Conservation (phyloP, 2,329 filamentous ascomycete species). For the Achaetomium macrosporum region DNA sequence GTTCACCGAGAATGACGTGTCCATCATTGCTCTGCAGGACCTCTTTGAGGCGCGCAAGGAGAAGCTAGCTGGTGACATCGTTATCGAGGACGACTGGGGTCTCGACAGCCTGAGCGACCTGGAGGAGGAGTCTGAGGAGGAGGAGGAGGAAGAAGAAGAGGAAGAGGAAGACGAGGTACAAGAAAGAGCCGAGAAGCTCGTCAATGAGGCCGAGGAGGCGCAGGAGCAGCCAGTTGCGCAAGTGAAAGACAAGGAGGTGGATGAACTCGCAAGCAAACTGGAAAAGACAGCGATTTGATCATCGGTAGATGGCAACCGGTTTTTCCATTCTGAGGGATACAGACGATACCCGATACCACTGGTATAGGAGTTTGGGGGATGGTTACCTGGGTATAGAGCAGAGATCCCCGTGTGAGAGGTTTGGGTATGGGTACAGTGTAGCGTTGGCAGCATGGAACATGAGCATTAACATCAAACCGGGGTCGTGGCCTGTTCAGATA, state of each 20-base stretch:
- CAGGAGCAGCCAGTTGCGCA: constrained; percentile 69
- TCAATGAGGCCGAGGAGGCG: constrained; percentile 64
- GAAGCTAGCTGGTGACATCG: constrained; percentile 55
- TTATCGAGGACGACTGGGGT: constrained; percentile 77
- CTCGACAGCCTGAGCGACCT: constrained; percentile 83
- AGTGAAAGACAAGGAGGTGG: constrained; percentile 69
- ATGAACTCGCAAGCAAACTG: constrained; percentile 69
- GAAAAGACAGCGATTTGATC: constrained; percentile 58
- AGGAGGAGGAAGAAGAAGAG: constrained; percentile 63
- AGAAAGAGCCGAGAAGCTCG: constrained; percentile 61
- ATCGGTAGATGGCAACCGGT: background rate
- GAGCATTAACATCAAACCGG: background rate
- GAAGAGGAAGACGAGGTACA: constrained; percentile 53
- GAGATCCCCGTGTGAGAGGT: too few relatives aligned
- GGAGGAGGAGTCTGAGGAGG: constrained; percentile 66
- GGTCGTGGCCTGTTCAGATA: too few relatives aligned
- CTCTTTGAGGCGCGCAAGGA: constrained; percentile 75
- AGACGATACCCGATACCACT: constrained; percentile 24
- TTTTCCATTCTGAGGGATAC: constrained; percentile 6
- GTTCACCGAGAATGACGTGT: constrained; percentile 78
- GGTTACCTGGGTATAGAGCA: constrained; percentile 9
- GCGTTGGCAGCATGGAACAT: background rate
- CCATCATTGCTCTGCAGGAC: constrained; percentile 61
- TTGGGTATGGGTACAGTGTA: background rate
- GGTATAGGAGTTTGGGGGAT: constrained; percentile 16